Evolutionary conservation across 2,329 filamentous ascomycete species (phyloP).

Genomic region (Lecanoromycetidae sp.): DNA sequence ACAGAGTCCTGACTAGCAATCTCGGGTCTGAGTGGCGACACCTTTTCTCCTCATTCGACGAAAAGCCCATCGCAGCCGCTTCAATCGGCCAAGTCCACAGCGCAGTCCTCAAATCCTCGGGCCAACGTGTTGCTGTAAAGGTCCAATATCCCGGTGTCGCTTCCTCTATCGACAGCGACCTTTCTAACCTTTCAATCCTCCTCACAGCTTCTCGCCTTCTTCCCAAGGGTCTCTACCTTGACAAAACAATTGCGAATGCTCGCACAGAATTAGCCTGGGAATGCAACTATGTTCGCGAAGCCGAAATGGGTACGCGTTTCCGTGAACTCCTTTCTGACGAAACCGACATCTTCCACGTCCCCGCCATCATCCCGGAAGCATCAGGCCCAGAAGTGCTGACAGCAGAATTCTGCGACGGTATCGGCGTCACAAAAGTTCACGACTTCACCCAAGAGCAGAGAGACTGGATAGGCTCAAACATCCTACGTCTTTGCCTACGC

Average conservation of each 20-base stretch:
- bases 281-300: slow-evolving; percentile 88
- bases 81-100: slow-evolving; percentile 95
- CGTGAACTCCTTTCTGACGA: slow-evolving; percentile 64
- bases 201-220: slow-evolving; percentile 81
- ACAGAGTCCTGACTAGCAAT: slow-evolving; percentile 67
- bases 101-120: slow-evolving; percentile 63
- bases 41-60: slow-evolving; percentile 73
- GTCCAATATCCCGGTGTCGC: slow-evolving; percentile 95
- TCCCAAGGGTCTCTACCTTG: slow-evolving; percentile 81
- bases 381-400: slow-evolving; percentile 80
- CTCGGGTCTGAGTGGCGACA: slow-evolving; percentile 75
- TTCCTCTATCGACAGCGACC: slow-evolving; percentile 88
- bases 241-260: slow-evolving; percentile 95
- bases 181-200: slow-evolving; percentile 84
- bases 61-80: slow-evolving; percentile 83
- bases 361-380: slow-evolving; percentile 63
- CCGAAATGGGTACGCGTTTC: slow-evolving; percentile 66
- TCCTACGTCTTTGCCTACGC: slow-evolving; percentile 78
- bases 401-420: slow-evolving; percentile 80
- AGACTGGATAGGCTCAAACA: slow-evolving; percentile 93
- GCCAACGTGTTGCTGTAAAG: slow-evolving; percentile 77
- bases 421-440: slow-evolving; percentile 69
- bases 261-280: slow-evolving; percentile 89
- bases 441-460: slow-evolving; percentile 69
- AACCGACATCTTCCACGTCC: slow-evolving; percentile 62